phyloP scores from a whole-genome alignment of 352 stramenopile genomes.

The Phytophthora sansomeana region DNA sequence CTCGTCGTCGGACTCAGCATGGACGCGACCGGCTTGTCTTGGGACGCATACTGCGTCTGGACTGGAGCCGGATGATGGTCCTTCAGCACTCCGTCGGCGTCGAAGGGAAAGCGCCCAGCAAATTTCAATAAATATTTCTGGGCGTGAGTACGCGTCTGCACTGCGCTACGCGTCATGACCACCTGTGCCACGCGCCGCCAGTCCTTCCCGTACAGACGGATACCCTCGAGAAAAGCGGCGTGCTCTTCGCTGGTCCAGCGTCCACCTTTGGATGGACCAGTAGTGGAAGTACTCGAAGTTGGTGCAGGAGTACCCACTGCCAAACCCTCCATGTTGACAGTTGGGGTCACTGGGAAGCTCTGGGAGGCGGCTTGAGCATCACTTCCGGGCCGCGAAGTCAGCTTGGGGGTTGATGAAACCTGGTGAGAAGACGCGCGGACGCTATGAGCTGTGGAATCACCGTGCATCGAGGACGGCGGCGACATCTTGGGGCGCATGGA shows the following conservation, averaged over 20 bases:
- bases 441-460: slow-evolving; percentile 9
- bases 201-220: slow-evolving; percentile 89
- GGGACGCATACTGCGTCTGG: slow-evolving; percentile 19
- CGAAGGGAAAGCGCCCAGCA: slow-evolving; percentile 80
- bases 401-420: slow-evolving; percentile 20
- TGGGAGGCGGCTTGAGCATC: slow-evolving; percentile 12
- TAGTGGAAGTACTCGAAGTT: slow-evolving; percentile 18
- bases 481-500: slow-evolving; percentile 58
- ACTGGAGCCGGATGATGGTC: slow-evolving; percentile 34
- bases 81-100: slow-evolving; percentile 56
- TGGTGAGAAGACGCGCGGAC: slow-evolving; percentile 12
- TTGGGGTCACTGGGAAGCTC: slow-evolving; percentile 26
- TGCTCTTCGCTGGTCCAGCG: slow-evolving; percentile 92
- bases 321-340: slow-evolving; percentile 41
- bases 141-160: slow-evolving; percentile 90
- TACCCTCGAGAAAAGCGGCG: slow-evolving; percentile 85
- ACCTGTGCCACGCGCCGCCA: slow-evolving; percentile 87
- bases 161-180: slow-evolving; percentile 83
- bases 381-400: slow-evolving; percentile 33
- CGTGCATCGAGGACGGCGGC: slow-evolving; percentile 29
- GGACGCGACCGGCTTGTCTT: slow-evolving; percentile 12
- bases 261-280: slow-evolving; percentile 71
- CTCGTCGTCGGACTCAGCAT: slow-evolving; percentile 44
- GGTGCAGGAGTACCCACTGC: slow-evolving; percentile 25
- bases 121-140: slow-evolving; percentile 96